A percentile compares a stretch with the other conserved stretches of the same genome.
Conservation (phyloP, 768 basidiomycete genomes). For the Lepiota brunneoincarnata region DNA sequence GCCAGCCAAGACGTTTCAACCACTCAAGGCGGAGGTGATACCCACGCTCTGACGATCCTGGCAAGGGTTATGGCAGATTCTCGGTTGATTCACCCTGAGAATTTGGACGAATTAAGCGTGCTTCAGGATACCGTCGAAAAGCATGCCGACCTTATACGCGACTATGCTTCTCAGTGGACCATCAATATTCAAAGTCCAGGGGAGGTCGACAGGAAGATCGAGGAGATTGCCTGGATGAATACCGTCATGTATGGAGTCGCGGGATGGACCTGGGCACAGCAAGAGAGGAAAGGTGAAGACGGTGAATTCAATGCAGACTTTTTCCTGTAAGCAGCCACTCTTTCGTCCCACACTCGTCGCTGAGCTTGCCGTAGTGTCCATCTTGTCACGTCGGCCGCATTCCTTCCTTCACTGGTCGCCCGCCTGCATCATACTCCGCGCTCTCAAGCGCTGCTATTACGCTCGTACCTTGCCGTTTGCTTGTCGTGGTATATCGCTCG, state of each 20-base stretch:
- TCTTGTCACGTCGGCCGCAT: conserved; percentile 62
- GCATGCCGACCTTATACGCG: conserved; percentile 37
- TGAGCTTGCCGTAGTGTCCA: conserved; percentile 46
- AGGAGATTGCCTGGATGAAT: conserved; percentile 59
- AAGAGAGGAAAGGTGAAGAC: conserved; percentile 21
- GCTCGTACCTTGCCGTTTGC: conserved; percentile 49
- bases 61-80: conserved; percentile 53
- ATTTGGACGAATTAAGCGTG: conserved; percentile 18
- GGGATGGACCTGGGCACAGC: conserved; percentile 40
- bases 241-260: conserved; percentile 54
- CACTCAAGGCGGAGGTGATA: conserved; percentile 13
- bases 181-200: conserved; percentile 29
- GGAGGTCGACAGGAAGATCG: conserved; percentile 52
- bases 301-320: conserved; percentile 53
- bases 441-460: conserved; percentile 53
- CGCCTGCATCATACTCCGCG: conserved; percentile 27
- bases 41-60: conserved; percentile 51
- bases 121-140: conserved; percentile 32
- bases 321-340: conserved; percentile 43
- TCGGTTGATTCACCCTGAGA: conserved; percentile 25
- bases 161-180: conserved; percentile 44
- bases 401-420: conserved; percentile 50
- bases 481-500: conserved; percentile 57
- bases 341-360: not conserved
- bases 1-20: not conserved